Evolutionary conservation across 352 stramenopile species (phyloP).

Genomic region (Paralagenidium karlingii): DNA sequence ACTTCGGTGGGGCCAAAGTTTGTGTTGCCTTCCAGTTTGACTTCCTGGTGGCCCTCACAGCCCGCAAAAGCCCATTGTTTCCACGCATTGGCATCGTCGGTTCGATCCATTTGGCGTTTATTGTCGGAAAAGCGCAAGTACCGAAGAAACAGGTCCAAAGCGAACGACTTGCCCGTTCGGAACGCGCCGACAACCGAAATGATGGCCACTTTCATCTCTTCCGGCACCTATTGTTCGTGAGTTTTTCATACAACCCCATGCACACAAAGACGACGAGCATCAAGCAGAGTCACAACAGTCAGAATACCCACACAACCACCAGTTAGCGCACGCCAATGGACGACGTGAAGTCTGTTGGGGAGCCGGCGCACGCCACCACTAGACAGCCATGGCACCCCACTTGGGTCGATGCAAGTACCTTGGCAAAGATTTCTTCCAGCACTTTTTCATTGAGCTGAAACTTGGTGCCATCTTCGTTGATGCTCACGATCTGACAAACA

Average conservation of each 20-base stretch:
- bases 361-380: too few species aligned
- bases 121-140: conserved; percentile 84
- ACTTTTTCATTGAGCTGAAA: conserved; percentile 67
- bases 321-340: too few species aligned
- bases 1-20: conserved; percentile 67
- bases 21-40: conserved; percentile 72
- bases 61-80: conserved; percentile 57
- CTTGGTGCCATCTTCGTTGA: conserved; percentile 79
- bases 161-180: conserved; percentile 97
- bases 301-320: background rate
- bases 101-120: conserved; percentile 23
- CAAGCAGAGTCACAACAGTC: background rate
- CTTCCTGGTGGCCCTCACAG: conserved; percentile 30
- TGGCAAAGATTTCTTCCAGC: conserved; percentile 57
- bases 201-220: conserved; percentile 95
- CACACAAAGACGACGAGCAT: too few species aligned
- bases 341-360: too few species aligned
- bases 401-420: too few species aligned
- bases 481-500: conserved; percentile 58
- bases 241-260: too few species aligned
- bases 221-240: conserved; percentile 48
- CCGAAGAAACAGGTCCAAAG: conserved; percentile 95
- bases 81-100: conserved; percentile 35
- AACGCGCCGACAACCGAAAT: conserved; percentile 98
- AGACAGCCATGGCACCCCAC: too few species aligned